Conservation (phyloP, 1,284 basidiomycete species). For the Trichosporon inkin region DNA sequence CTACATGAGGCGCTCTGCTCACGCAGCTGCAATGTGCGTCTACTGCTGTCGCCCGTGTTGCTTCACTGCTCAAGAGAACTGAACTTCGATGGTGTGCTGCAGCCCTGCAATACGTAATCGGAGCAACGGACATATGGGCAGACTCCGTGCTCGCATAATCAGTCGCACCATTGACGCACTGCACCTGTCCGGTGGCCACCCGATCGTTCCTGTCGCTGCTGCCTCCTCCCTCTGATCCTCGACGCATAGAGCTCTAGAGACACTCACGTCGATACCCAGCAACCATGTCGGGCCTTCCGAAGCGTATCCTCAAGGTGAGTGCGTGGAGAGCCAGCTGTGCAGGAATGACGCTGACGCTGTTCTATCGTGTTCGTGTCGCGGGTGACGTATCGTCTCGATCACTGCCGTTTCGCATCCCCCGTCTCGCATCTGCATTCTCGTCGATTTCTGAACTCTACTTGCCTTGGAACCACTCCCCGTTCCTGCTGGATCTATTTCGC, state of each 20-base stretch:
- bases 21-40: too few relatives aligned
- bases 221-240: not conserved
- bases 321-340: not conserved
- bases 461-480: not conserved
- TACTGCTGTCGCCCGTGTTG: too few relatives aligned
- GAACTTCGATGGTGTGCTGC: too few relatives aligned
- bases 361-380: not conserved
- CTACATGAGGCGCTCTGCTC: too few relatives aligned
- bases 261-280: not conserved
- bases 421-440: not conserved
- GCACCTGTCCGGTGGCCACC: conserved; percentile 1
- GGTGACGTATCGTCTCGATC: too few relatives aligned
- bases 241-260: not conserved
- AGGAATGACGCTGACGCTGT: not conserved
- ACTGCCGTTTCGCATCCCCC: too few relatives aligned
- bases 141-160: not conserved
- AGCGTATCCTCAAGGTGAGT: conserved; percentile 52
- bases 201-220: not conserved
- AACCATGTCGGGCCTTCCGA: conserved; percentile 41
- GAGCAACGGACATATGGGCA: too few relatives aligned
- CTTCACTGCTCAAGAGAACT: too few relatives aligned
- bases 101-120: too few relatives aligned
- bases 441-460: not conserved
- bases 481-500: not conserved
- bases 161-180: conserved; percentile 3